phyloP scores from a whole-genome alignment of 352 stramenopile species.

The Phytophthora ramorum region DNA sequence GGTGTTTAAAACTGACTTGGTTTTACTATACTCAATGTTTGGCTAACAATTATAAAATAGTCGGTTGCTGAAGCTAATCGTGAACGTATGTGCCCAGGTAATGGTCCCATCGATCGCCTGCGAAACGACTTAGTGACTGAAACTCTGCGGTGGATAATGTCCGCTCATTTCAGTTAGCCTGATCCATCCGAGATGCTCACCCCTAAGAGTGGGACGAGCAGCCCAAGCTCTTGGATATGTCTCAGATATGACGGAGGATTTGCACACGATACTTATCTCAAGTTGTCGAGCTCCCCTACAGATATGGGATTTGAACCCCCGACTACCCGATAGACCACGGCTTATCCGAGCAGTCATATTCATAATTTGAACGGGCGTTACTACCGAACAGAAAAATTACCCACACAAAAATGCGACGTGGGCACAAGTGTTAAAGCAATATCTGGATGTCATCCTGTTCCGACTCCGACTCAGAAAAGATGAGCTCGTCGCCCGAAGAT shows the following conservation, averaged over 20 bases:
- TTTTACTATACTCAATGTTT: no score
- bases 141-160: neutral
- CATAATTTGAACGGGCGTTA: no score
- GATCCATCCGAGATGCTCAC: slow-evolving; percentile 15
- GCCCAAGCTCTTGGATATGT: slow-evolving; percentile 32
- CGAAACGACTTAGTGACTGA: neutral
- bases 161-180: no score
- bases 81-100: slow-evolving; percentile 19
- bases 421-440: no score
- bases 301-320: slow-evolving; percentile 12
- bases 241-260: slow-evolving; percentile 35
- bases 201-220: slow-evolving; percentile 11
- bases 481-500: no score
- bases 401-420: no score
- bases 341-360: neutral
- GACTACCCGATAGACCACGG: slow-evolving; percentile 4
- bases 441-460: no score
- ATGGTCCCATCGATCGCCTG: slow-evolving; percentile 1
- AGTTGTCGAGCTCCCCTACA: slow-evolving; percentile 19
- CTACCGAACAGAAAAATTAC: no score
- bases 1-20: no score
- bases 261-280: slow-evolving; percentile 40
- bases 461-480: no score
- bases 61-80: slow-evolving; percentile 10
- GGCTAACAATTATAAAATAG: neutral